Evolutionary conservation across 257 asterid species (phyloP), one percentile per base, ranked within the genome.

Genomic region (Anisodus tanguticus): DNA sequence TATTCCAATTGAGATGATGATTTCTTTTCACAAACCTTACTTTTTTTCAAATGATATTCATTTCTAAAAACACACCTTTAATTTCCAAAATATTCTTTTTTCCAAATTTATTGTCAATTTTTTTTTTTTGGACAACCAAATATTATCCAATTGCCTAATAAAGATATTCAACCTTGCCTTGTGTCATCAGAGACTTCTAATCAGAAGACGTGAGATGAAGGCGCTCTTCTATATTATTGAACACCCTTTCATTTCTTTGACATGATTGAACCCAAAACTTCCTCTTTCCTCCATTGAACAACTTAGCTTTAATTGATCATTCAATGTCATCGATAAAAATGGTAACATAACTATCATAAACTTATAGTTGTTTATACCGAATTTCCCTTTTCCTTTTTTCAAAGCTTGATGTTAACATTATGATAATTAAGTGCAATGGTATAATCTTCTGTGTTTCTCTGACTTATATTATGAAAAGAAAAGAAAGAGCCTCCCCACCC

Each of bases 251-350:
- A 57, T 68, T 47, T 64, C 12, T 53, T 53, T 83, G 84, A 78
- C 19, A 78, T 86, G 69, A 67, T 83, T 57, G 82, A 77, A 77
- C 83, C 64, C 51, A 64, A 22, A 74, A 5, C 19, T 85, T 85
- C 87, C 83, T 60, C 47, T 81, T 85, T 59, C 39, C 11, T 51
- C 39, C 9, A 71, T 19, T 54, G 69, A 39, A 72, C 79, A 45
- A 37, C 35, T 62, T 35, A 11, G 16, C 66, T 63, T 70, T 41
- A 53, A 58, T 53, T 39, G 59, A 62, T 72, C 39, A 19, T 19
- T 47, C 26, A 19, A 19, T 10, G 35, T 72, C 6, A 72, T 72
- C 41, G 9, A 22, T 7, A 19, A 49, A 49, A 22, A 22, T 74
- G 22, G 62, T 49, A 49, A 74, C 39, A 47, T 74, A 11, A 49